These are phyloP conservation scores for Quercus rubra DNA, from an alignment of 306 rosid genomes.

Conservation along the genomic window DNA sequence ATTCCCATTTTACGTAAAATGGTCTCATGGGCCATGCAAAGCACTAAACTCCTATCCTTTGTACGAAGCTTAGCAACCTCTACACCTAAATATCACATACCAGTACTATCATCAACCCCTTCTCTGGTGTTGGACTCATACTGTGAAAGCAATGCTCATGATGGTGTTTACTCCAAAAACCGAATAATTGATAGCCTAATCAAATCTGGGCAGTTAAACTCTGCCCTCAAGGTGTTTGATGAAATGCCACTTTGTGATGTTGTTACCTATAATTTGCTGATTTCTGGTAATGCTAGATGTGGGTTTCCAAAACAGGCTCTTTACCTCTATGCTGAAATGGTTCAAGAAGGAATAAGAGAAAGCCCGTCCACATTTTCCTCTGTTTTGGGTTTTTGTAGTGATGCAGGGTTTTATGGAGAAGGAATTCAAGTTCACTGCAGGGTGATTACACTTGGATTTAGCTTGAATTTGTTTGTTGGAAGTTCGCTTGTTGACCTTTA, in stretches of 20 bases:
- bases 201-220: slow-evolving; percentile 33
- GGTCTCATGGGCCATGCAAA: slow-evolving; percentile 19
- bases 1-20: slow-evolving; percentile 22
- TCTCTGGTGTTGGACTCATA: slow-evolving; percentile 16
- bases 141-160: slow-evolving; percentile 11
- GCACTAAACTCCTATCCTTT: slow-evolving; percentile 10
- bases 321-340: slow-evolving; percentile 58
- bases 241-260: slow-evolving; percentile 54
- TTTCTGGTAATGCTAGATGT: slow-evolving; percentile 44
- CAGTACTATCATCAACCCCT: slow-evolving; percentile 11
- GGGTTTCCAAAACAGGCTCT: slow-evolving; percentile 42
- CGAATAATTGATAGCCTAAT: slow-evolving; percentile 36
- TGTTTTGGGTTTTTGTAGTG: slow-evolving; percentile 46
- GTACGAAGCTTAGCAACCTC: slow-evolving; percentile 24
- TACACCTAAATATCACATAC: not conserved
- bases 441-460: slow-evolving; percentile 54
- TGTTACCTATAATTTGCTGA: slow-evolving; percentile 66
- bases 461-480: slow-evolving; percentile 49
- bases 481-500: slow-evolving; percentile 56
- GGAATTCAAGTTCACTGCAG: slow-evolving; percentile 78
- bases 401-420: slow-evolving; percentile 37
- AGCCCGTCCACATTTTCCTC: slow-evolving; percentile 54
- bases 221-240: slow-evolving; percentile 52
- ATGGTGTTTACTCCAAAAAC: slow-evolving; percentile 45
- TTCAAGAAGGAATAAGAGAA: slow-evolving; percentile 45